Percentiles rank a stretch among this genome's conserved stretches.
Evolutionary conservation across 306 rosid species (phyloP).

Genomic region (Pterocarpus santalinus): DNA sequence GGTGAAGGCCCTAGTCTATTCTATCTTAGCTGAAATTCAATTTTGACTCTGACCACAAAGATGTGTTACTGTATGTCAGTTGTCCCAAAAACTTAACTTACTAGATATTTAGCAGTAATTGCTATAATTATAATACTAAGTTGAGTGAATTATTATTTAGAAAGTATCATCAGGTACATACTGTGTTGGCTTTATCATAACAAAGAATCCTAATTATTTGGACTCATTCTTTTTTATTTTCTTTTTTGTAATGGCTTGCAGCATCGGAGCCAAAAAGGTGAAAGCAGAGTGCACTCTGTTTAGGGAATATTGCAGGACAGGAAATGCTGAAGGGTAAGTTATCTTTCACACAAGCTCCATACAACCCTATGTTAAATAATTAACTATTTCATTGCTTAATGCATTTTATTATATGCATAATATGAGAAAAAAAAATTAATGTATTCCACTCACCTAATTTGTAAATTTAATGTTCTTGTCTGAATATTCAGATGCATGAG

Average conservation of each 20-base stretch:
- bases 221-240: constrained; percentile 9
- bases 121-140: background rate
- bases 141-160: background rate
- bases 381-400: background rate
- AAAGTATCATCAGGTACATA: constrained; percentile 50
- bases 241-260: constrained; percentile 55
- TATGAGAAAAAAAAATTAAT: background rate
- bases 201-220: constrained; percentile 43
- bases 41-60: background rate
- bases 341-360: constrained; percentile 27
- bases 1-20: too few relatives aligned
- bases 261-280: constrained; percentile 96
- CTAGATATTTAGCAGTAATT: background rate
- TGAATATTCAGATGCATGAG: constrained; percentile 72
- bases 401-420: background rate
- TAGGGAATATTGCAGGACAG: constrained; percentile 76
- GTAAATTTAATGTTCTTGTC: background rate
- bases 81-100: too few relatives aligned
- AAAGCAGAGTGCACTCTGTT: constrained; percentile 85
- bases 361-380: background rate
- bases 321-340: constrained; percentile 84
- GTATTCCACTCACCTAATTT: background rate
- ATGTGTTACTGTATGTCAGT: too few relatives aligned
- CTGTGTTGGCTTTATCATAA: constrained; percentile 53
- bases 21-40: too few relatives aligned